A percentile compares a stretch with the other conserved stretches of the same genome.
Evolutionary conservation across 2,329 filamentous ascomycete species (phyloP).

Genomic region (Beauveria rudraprayagi): DNA sequence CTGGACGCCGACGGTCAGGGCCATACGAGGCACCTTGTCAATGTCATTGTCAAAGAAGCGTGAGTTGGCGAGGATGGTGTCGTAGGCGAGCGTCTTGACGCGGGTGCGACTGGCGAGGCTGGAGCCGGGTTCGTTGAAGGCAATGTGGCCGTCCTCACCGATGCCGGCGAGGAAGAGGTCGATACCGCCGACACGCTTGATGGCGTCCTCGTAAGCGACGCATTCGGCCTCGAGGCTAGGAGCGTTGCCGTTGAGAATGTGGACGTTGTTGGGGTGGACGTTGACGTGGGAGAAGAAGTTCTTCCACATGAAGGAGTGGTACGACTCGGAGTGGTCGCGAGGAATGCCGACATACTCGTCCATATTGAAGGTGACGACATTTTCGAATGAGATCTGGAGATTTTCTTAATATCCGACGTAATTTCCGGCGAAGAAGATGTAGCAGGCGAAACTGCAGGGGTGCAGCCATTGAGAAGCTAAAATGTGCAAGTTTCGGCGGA

Average conservation of each 20-base stretch:
- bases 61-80: slow-evolving; percentile 79
- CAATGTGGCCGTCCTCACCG: slow-evolving; percentile 79
- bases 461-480: not conserved
- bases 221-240: slow-evolving; percentile 69
- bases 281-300: slow-evolving; percentile 84
- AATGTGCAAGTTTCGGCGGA: not conserved
- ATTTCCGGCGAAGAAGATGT: not conserved
- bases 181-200: slow-evolving; percentile 67
- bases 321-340: slow-evolving; percentile 75
- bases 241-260: slow-evolving; percentile 78
- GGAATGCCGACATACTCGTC: slow-evolving; percentile 84
- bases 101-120: slow-evolving; percentile 69
- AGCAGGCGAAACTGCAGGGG: too few relatives aligned
- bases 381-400: slow-evolving; percentile 65
- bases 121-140: slow-evolving; percentile 84
- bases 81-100: slow-evolving; percentile 80
- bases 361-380: slow-evolving; percentile 93
- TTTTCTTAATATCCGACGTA: not conserved
- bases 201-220: slow-evolving; percentile 69
- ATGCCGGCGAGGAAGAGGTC: slow-evolving; percentile 82
- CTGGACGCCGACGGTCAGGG: slow-evolving; percentile 75
- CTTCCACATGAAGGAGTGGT: slow-evolving; percentile 91
- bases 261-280: slow-evolving; percentile 71
- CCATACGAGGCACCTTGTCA: slow-evolving; percentile 68
- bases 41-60: slow-evolving; percentile 75